Base-by-base conservation (phyloP, 441 rosid genomes). In the Arabidopsis lyrata region DNA sequence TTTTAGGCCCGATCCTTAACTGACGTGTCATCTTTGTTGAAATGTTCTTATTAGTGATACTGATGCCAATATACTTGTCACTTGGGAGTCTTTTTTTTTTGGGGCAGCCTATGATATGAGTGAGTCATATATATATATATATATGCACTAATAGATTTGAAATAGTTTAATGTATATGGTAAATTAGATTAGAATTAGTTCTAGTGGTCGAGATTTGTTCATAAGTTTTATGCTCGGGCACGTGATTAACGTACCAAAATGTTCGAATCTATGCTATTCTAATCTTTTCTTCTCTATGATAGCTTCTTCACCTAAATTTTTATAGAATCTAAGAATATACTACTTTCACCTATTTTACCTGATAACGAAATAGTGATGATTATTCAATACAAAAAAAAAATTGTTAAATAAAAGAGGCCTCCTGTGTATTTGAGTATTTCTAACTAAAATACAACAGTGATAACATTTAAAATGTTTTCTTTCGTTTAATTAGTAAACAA, bases 191-290 rank as follows among this genome's bases (percentile, higher is more conserved):
- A 67, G 20, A 73, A 61, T 66, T 67, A 10, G 39, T 32, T 61
- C 38, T 35, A 48, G 62, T 59, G 56, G 74, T 68, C 18, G 50
- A 75, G 32, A 53, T 68, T 52, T 45, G n/a, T 62, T 68, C 44
- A 6, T 8, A 48, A 61, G 35, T n/a, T 44, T 27, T 29, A 44
- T 12, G 74, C 36, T 68, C 44, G 52, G 12, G 52, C 74, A 75
- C 79, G 74, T 68, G 75, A 68, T 59, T 13, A 29, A 38, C 5
- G 3, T 63, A 29, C 52, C 52, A 55, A 27, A 63, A 45, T 63
- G 60, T 62, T 27, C 75, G 44, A 68, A 75, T 62, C 61, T 61
- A 68, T 61, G 24, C 6, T 63, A 22, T 53, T 55, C 48, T 61
- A 42, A 12, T 16, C 7, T 31, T 42, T 22, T 18, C 20, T 48